Evolutionary conservation across 1,284 basidiomycete species (phyloP).

Genomic region (Marasmius sp.): DNA sequence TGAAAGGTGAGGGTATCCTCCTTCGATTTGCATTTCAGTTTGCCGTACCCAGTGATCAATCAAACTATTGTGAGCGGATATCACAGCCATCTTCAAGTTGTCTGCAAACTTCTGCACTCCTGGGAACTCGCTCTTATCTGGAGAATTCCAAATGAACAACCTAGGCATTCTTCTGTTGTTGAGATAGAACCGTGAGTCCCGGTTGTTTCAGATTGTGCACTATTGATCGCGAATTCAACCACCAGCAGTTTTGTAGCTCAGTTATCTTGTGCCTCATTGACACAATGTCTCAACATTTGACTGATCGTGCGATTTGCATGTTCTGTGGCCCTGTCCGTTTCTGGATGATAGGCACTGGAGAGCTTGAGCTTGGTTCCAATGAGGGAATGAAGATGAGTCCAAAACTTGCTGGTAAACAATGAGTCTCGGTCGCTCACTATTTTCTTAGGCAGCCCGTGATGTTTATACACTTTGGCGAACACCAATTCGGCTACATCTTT

Average conservation of each 20-base stretch:
- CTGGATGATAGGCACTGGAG: conserved; percentile 24
- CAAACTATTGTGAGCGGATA: conserved; percentile 29
- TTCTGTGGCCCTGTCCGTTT: conserved; percentile 24
- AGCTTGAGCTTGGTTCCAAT: conserved; percentile 22
- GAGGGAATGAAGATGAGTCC: conserved; percentile 20
- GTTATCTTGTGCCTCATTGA: conserved; percentile 12
- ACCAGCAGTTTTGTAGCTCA: conserved; percentile 19
- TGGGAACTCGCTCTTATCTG: conserved; percentile 15
- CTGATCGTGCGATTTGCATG: conserved; percentile 19
- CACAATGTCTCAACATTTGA: conserved; percentile 20
- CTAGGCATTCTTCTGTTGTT: conserved; percentile 29
- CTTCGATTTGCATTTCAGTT: conserved; percentile 22
- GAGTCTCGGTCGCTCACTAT: conserved; percentile 22
- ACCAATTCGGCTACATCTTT: conserved; percentile 22
- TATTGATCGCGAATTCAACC: conserved; percentile 22
- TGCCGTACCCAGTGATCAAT: conserved; percentile 27
- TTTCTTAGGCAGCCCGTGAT: conserved; percentile 23
- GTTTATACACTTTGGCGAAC: conserved; percentile 22
- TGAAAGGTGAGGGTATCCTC: conserved; percentile 17
- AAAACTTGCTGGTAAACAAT: conserved; percentile 24
- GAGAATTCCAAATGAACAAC: conserved; percentile 25
- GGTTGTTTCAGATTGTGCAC: conserved; percentile 24
- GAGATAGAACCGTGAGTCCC: conserved; percentile 34
- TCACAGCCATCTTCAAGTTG: conserved; percentile 19
- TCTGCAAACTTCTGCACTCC: conserved; percentile 22